phyloP scores from a whole-genome alignment of 2,329 filamentous ascomycete species.

The Penicillium sp. region DNA sequence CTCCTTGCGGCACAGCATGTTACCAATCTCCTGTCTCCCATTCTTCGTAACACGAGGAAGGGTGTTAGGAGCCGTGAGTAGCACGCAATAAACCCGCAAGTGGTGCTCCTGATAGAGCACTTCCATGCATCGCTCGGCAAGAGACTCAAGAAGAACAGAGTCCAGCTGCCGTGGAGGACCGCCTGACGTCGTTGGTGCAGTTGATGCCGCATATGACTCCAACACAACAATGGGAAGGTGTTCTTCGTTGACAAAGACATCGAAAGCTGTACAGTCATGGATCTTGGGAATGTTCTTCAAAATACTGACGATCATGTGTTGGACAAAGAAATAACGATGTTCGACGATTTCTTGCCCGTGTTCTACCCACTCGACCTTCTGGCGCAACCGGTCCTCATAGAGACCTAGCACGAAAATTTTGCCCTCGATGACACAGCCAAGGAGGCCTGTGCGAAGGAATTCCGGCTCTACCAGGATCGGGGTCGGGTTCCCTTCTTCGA shows the following conservation, averaged over 20 bases:
- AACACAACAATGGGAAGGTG: conserved; percentile 89
- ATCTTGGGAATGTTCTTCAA: conserved; percentile 94
- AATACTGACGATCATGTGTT: conserved; percentile 89
- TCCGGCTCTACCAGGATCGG: conserved; percentile 86
- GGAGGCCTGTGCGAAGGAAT: conserved; percentile 84
- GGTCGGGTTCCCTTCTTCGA: conserved; percentile 83
- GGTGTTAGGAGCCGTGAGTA: conserved; percentile 92
- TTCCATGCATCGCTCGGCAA: conserved; percentile 92
- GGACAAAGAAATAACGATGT: conserved; percentile 96
- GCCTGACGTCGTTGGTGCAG: conserved; percentile 76
- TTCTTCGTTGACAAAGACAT: conserved; percentile 96
- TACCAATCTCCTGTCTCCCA: conserved; percentile 86
- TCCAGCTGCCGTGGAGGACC: conserved; percentile 87
- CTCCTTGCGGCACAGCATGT: conserved; percentile 97
- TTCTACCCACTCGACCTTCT: conserved; percentile 97
- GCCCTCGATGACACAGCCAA: conserved; percentile 91
- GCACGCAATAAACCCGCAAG: conserved; percentile 87
- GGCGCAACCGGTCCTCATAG: conserved; percentile 90
- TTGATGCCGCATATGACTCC: conserved; percentile 84
- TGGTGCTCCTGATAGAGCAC: conserved; percentile 90
- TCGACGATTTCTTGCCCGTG: conserved; percentile 78
- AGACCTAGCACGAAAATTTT: conserved; percentile 89
- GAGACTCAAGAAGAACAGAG: conserved; percentile 82
- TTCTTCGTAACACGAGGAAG: conserved; percentile 89
- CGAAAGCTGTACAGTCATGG: conserved; percentile 95